Percentiles rank a stretch among this genome's conserved stretches.
These are phyloP conservation scores for Pestalotiopsis sp. DNA, from an alignment of 2,329 filamentous ascomycete species.

Conservation along the genomic window DNA sequence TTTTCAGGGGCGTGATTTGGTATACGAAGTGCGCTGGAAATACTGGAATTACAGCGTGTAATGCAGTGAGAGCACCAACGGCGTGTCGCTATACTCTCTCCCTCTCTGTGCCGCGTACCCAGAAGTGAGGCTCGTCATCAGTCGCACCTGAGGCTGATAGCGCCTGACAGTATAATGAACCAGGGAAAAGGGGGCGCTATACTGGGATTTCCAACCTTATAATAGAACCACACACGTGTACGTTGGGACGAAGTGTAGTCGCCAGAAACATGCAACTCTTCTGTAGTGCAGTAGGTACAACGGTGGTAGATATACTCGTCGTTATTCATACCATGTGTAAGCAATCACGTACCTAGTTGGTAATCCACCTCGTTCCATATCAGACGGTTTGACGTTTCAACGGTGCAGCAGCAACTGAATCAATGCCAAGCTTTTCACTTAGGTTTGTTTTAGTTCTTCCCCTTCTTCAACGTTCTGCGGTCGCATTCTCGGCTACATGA, in stretches of 20 bases:
- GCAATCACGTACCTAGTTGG: neutral
- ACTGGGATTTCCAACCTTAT: neutral
- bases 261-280: neutral
- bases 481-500: too few species aligned
- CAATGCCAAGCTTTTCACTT: too few species aligned
- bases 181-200: neutral
- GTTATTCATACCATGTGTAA: neutral
- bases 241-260: neutral
- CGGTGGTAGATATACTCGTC: neutral
- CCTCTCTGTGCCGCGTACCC: neutral
- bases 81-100: neutral
- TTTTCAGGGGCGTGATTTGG: neutral
- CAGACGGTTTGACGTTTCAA: constrained; percentile 4
- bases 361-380: neutral
- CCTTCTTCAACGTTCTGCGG: too few species aligned
- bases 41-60: neutral
- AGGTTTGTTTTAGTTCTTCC: too few species aligned
- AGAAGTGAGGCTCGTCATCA: neutral
- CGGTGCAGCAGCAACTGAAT: neutral
- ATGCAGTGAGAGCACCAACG: neutral
- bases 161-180: neutral
- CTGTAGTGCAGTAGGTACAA: neutral
- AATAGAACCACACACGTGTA: neutral
- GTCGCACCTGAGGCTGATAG: neutral
- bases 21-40: neutral